Percentiles rank a stretch among this genome's conserved stretches.
These are phyloP conservation scores for Lanzia echinophila DNA, from an alignment of 2,329 filamentous ascomycete species.

Conservation along the genomic window DNA sequence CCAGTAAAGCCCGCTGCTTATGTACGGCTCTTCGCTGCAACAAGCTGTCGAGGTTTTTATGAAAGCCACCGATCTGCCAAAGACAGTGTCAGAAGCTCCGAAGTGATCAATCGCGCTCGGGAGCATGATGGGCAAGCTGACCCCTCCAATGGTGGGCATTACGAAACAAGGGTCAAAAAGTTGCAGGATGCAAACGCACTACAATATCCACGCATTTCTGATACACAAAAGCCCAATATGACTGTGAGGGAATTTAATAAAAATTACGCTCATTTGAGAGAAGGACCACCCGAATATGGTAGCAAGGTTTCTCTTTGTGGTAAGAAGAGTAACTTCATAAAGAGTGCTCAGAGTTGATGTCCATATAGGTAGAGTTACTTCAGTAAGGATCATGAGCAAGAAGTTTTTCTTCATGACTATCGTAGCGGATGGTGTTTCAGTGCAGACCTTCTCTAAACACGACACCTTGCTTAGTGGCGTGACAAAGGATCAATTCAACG, in stretches of 20 bases:
- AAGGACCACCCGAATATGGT: neutral
- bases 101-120: too few species aligned
- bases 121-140: too few species aligned
- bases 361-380: constrained; percentile 59
- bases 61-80: neutral
- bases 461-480: constrained; percentile 20
- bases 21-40: constrained; percentile 40
- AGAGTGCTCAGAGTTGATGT: neutral
- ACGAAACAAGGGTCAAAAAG: constrained; percentile 36
- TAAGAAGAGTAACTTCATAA: constrained; percentile 16
- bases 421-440: constrained; percentile 59
- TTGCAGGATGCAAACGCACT: constrained; percentile 43
- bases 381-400: constrained; percentile 56
- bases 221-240: neutral
- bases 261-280: neutral
- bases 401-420: constrained; percentile 83
- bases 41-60: neutral
- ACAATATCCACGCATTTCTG: constrained; percentile 42
- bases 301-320: constrained; percentile 2
- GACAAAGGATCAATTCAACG: constrained; percentile 43
- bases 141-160: neutral
- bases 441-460: constrained; percentile 45
- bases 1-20: constrained; percentile 32
- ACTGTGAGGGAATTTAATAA: neutral
- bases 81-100: neutral